Evolutionary conservation across 306 rosid species (phyloP).

Genomic region (Astragalus membranaceus): DNA sequence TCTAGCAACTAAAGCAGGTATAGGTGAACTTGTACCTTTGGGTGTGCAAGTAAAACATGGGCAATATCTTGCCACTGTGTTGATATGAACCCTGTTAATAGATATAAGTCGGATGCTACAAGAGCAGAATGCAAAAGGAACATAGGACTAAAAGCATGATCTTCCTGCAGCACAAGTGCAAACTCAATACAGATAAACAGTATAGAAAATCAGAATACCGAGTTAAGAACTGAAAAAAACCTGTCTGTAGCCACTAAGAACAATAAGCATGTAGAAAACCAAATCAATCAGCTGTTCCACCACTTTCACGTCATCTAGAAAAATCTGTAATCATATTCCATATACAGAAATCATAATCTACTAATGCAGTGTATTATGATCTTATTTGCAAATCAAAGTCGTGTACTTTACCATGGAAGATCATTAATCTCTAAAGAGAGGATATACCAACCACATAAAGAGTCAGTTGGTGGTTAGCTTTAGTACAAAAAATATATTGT

Average conservation of each 20-base stretch:
- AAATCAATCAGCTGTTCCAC: constrained; percentile 82
- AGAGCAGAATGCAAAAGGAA: constrained; percentile 66
- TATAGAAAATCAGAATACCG: constrained; percentile 21
- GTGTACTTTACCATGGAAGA: background rate
- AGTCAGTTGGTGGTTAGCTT: background rate
- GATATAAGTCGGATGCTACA: constrained; percentile 67
- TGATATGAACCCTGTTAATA: constrained; percentile 68
- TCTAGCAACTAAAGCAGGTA: constrained; percentile 17
- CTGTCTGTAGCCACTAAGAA: constrained; percentile 68
- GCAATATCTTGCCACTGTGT: constrained; percentile 80
- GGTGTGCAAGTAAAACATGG: constrained; percentile 84
- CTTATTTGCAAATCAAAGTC: background rate
- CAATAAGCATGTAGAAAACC: constrained; percentile 69
- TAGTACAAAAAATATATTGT: background rate
- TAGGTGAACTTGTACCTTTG: constrained; percentile 51
- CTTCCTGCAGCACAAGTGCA: constrained; percentile 58
- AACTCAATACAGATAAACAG: constrained; percentile 25
- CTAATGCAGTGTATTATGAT: background rate
- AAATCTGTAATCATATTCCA: constrained; percentile 53
- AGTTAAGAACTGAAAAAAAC: constrained; percentile 37
- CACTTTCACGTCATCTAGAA: constrained; percentile 75
- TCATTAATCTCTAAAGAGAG: constrained; percentile 12
- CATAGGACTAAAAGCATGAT: constrained; percentile 33
- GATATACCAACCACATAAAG: background rate
- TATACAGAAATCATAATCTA: constrained; percentile 29